Evolutionary conservation across 2,329 filamentous ascomycete species (phyloP).

Genomic region (Daldinia sp.): DNA sequence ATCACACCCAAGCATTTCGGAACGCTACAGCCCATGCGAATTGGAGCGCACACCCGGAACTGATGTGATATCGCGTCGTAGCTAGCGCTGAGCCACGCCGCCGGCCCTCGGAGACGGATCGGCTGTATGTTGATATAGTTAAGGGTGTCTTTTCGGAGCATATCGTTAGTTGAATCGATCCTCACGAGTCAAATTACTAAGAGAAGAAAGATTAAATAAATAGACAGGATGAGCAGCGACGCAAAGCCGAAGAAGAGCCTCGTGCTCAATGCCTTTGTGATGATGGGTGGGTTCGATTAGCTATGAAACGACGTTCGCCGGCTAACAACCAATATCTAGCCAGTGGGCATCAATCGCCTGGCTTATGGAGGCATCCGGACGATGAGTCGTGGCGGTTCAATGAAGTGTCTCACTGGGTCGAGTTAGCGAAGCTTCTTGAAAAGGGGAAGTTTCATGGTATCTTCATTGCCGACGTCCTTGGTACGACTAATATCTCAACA

Average conservation of each 20-base stretch:
- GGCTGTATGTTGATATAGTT: not conserved
- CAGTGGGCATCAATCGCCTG: constrained; percentile 57
- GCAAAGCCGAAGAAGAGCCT: constrained; percentile 53
- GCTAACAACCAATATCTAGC: constrained; percentile 38
- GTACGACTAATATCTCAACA: constrained; percentile 14
- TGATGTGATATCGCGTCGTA: constrained; percentile 10
- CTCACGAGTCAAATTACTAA: not conserved
- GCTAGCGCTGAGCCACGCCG: not conserved
- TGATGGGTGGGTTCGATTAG: constrained; percentile 52
- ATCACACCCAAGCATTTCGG: constrained; percentile 18
- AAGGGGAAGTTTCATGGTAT: constrained; percentile 69
- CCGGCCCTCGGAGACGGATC: constrained; percentile 26
- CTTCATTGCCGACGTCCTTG: constrained; percentile 72
- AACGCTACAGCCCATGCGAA: constrained; percentile 3
- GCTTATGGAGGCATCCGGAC: constrained; percentile 58
- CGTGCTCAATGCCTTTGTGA: constrained; percentile 60
- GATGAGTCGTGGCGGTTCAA: constrained; percentile 67
- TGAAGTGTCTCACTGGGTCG: constrained; percentile 68
- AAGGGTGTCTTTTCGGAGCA: too few species aligned
- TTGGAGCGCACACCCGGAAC: not conserved
- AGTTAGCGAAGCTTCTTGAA: constrained; percentile 69
- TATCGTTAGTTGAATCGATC: not conserved
- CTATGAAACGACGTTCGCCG: not conserved
- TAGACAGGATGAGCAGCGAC: constrained; percentile 24
- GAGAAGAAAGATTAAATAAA: too few species aligned